phyloP scores from a whole-genome alignment of 176 grass and related monocot species.

The Paspalum vaginatum region DNA sequence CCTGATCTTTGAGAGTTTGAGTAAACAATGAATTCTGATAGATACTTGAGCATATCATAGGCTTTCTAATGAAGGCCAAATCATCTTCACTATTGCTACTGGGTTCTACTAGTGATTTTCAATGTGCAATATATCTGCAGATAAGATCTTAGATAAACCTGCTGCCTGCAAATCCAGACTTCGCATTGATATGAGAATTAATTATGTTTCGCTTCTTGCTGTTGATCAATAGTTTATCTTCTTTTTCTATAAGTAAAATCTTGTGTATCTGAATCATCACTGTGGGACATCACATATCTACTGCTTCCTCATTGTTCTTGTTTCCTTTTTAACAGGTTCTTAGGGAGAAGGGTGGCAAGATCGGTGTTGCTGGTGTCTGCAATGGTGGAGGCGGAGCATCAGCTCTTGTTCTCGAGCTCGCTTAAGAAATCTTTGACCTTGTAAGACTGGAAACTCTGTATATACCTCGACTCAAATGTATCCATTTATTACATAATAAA shows the following conservation, averaged over 20 bases:
- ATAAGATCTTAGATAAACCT: background rate
- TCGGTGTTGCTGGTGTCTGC: conserved; percentile 87
- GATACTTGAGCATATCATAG: conserved; percentile 1
- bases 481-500: background rate
- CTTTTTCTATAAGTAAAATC: background rate
- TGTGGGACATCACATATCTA: background rate
- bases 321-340: conserved; percentile 60
- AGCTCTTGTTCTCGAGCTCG: conserved; percentile 71
- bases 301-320: background rate
- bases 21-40: background rate
- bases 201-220: background rate
- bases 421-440: conserved; percentile 41
- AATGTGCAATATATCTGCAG: background rate
- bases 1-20: background rate
- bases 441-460: conserved; percentile 7
- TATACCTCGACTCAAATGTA: background rate
- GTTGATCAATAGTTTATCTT: background rate
- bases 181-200: background rate
- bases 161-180: background rate
- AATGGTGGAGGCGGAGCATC: conserved; percentile 94
- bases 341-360: conserved; percentile 62
- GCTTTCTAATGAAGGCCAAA: background rate
- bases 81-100: background rate
- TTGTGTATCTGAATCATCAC: background rate
- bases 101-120: background rate